Evolutionary conservation across 768 basidiomycete species (phyloP).

Genomic region (Suillus discolor): DNA sequence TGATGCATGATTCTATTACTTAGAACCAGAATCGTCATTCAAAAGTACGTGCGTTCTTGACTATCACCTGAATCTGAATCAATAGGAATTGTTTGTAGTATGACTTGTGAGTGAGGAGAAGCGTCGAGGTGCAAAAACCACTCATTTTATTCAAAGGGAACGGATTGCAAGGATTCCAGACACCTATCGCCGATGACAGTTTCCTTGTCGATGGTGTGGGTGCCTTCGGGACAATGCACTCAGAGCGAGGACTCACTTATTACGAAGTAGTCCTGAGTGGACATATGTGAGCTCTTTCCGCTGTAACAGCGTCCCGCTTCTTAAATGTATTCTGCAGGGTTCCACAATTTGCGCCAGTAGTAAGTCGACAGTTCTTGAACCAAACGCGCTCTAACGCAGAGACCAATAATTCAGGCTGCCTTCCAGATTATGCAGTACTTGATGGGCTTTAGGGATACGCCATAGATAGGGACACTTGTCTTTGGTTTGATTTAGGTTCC

Average conservation of each 20-base stretch:
- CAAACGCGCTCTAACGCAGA: not conserved
- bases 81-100: constrained; percentile 27
- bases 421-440: constrained; percentile 66
- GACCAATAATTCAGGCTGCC: constrained; percentile 43
- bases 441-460: constrained; percentile 56
- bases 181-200: constrained; percentile 62
- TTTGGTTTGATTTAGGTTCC: not conserved
- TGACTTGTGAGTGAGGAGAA: constrained; percentile 40
- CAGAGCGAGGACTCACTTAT: constrained; percentile 69
- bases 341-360: constrained; percentile 65
- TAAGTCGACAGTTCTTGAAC: constrained; percentile 30
- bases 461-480: constrained; percentile 27
- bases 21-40: constrained; percentile 58
- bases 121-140: not conserved
- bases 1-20: not conserved
- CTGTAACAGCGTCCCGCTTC: no score
- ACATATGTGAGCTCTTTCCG: constrained; percentile 50
- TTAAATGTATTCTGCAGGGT: constrained; percentile 25
- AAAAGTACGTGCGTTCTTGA: constrained; percentile 46
- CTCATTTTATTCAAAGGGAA: constrained; percentile 6
- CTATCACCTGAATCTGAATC: not conserved
- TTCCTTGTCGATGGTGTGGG: constrained; percentile 75
- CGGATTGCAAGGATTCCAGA: constrained; percentile 68
- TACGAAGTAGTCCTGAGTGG: constrained; percentile 69
- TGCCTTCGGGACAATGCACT: constrained; percentile 62